A percentile compares a stretch with the other conserved stretches of the same genome.
Conservation (phyloP, 2,329 filamentous ascomycete species). For the Fusarium haematococcum region DNA sequence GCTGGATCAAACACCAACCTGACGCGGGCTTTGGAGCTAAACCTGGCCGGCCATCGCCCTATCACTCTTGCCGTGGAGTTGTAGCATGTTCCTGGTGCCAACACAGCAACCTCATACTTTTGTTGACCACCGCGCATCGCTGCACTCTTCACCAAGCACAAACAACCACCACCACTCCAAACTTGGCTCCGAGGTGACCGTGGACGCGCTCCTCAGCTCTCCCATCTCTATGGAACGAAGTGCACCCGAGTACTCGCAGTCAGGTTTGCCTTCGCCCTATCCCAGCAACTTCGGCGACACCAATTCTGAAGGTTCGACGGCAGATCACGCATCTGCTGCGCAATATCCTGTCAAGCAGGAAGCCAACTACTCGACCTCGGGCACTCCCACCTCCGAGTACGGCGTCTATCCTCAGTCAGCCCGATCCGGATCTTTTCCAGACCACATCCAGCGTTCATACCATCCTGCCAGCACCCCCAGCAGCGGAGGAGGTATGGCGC, state of each 20-base stretch:
- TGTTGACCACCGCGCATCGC: constrained; percentile 43
- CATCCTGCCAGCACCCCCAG: constrained; percentile 81
- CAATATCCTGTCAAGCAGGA: constrained; percentile 89
- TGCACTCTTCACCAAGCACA: constrained; percentile 30
- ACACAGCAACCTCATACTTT: constrained; percentile 49
- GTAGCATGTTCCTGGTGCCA: constrained; percentile 51
- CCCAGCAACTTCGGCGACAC: constrained; percentile 73
- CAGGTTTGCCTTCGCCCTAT: constrained; percentile 85
- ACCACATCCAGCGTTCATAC: constrained; percentile 88
- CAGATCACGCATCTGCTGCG: constrained; percentile 95
- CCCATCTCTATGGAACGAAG: constrained; percentile 67
- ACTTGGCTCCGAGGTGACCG: constrained; percentile 44
- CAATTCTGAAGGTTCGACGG: constrained; percentile 85
- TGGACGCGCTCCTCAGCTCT: constrained; percentile 42
- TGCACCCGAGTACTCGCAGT: constrained; percentile 83
- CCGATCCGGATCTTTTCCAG: constrained; percentile 86
- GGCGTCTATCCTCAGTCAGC: constrained; percentile 79
- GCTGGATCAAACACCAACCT: constrained; percentile 46
- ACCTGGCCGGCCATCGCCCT: constrained; percentile 46
- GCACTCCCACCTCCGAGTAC: constrained; percentile 92
- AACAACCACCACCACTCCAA: constrained; percentile 21
- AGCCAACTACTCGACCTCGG: constrained; percentile 80
- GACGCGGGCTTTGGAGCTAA: constrained; percentile 50
- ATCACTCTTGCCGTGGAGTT: constrained; percentile 46
- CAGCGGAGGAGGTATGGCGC: constrained; percentile 87